Evolutionary conservation across 163 green algal species (phyloP), one percentile per base, ranked within the genome.

Genomic region (Scenedesmus sp.): DNA sequence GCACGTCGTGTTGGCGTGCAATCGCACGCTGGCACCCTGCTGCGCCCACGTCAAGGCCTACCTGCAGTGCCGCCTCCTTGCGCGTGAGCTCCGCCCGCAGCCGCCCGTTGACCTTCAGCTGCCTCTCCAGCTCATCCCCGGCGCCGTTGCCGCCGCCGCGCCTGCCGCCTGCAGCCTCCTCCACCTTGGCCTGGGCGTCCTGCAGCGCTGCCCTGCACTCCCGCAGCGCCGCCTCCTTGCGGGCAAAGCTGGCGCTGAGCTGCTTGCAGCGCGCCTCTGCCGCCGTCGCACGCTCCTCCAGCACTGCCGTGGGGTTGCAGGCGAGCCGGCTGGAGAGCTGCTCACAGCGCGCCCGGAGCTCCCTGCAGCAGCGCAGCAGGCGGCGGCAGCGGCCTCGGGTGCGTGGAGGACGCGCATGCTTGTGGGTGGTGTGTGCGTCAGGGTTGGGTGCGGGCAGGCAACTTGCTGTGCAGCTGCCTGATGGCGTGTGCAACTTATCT

Each of bases 151-250:
- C 56, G 30, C 53, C 4, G 61, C 80, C 65, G 44, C 65, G 18
- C 42, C 88, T 56, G 86, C 86, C 33, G 9, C 44, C 78, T 88
- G 35, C 51, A 83, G 46, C 53, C 35, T 35, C 46, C 24, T 61
- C 61, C 44, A 53, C 84, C n/a, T 80, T 68, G 15, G 5, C 53
- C 85, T 43, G 72, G 37, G 51, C 51, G 20, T 88, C 56, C 53
- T 90, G 76, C 37, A 83, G 37, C 2, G 53, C 72, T 73, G 79
- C 59, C 65, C 80, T 81, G 68, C 91, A 61, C 76, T 94, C 93
- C 30, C 73, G 84, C 16, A 94, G 35, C 37, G 91, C 12, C 0
- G 42, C 85, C 6, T 95, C 93, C 88, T 95, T 95, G 68, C 93
- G 89, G 1, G 87, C 56, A 1, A 93, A 22, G 6, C 87, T 76